These are phyloP conservation scores for Zygoascus tannicola DNA, from an alignment of 805 yeast species.

Conservation along the genomic window DNA sequence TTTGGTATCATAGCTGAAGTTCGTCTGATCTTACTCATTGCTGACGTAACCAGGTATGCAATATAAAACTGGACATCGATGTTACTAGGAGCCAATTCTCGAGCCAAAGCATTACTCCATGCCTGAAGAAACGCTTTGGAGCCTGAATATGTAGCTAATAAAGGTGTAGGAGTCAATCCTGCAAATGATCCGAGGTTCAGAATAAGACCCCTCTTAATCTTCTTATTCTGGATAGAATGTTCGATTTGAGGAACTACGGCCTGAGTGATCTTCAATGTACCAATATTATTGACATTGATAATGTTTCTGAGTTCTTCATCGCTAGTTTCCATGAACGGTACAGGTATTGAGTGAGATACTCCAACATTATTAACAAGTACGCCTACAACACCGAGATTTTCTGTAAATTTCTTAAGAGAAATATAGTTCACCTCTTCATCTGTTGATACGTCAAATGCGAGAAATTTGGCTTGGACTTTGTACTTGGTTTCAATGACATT, in stretches of 20 bases:
- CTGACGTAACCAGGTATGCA: conserved; percentile 85
- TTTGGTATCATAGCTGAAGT: conserved; percentile 68
- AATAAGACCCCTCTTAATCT: conserved; percentile 49
- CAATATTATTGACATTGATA: conserved; percentile 74
- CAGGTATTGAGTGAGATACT: conserved; percentile 89
- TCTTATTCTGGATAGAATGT: conserved; percentile 36
- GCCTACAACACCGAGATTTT: conserved; percentile 42
- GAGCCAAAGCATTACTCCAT: conserved; percentile 85
- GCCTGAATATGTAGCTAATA: conserved; percentile 89
- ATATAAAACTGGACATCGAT: conserved; percentile 81
- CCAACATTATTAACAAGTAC: conserved; percentile 90
- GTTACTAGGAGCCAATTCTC: conserved; percentile 59
- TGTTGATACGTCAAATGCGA: conserved; percentile 70
- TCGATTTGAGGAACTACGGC: conserved; percentile 64
- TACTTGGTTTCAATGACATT: conserved; percentile 51
- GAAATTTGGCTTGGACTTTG: conserved; percentile 51
- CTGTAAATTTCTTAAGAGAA: conserved; percentile 37
- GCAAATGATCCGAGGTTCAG: conserved; percentile 97
- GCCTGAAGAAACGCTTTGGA: conserved; percentile 90
- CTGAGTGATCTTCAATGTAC: conserved; percentile 78
- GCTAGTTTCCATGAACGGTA: conserved; percentile 76
- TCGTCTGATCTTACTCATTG: conserved; percentile 88
- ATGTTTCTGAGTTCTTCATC: conserved; percentile 68
- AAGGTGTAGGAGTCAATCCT: conserved; percentile 87
- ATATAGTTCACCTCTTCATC: conserved; percentile 53